phyloP scores from a whole-genome alignment of 441 rosid species.

The Pelargonium australe region DNA sequence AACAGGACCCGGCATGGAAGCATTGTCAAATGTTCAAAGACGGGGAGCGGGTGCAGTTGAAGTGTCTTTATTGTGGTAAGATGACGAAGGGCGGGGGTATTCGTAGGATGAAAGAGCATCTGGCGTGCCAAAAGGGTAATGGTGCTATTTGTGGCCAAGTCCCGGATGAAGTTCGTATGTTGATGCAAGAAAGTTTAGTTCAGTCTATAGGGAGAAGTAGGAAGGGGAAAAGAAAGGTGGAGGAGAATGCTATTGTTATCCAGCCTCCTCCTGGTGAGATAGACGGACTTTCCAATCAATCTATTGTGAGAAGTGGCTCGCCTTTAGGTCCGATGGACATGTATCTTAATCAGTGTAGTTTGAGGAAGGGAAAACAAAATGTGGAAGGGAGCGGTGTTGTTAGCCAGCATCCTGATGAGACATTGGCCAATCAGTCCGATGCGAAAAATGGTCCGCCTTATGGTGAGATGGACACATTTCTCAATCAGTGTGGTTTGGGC shows the following conservation, averaged over 20 bases:
- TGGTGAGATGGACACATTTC: not conserved
- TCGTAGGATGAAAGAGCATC: conserved; percentile 89
- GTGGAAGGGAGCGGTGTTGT: too few relatives aligned
- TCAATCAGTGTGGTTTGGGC: conserved; percentile 29
- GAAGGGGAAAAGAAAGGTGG: conserved; percentile 40
- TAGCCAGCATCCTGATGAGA: too few relatives aligned
- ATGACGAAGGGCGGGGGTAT: conserved; percentile 95
- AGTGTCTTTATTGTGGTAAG: conserved; percentile 67
- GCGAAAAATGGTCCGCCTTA: too few relatives aligned
- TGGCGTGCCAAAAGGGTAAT: conserved; percentile 80
- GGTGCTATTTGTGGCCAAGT: conserved; percentile 68
- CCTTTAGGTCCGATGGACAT: not conserved
- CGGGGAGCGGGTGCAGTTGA: conserved; percentile 56
- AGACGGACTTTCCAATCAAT: conserved; percentile 20
- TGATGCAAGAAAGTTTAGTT: conserved; percentile 59
- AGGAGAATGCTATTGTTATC: conserved; percentile 29
- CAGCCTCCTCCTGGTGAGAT: conserved; percentile 32
- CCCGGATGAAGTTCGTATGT: conserved; percentile 51
- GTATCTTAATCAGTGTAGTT: too few relatives aligned
- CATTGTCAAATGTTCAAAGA: conserved; percentile 61
- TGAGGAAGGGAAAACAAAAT: too few relatives aligned
- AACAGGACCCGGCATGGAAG: conserved; percentile 84
- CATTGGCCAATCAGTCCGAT: too few relatives aligned
- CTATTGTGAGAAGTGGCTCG: not conserved
- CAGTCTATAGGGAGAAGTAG: conserved; percentile 49